Evolutionary conservation across 768 basidiomycete genomes (phyloP), one percentile per base, ranked within the genome.

Genomic region (Lactarius hengduanensis): DNA sequence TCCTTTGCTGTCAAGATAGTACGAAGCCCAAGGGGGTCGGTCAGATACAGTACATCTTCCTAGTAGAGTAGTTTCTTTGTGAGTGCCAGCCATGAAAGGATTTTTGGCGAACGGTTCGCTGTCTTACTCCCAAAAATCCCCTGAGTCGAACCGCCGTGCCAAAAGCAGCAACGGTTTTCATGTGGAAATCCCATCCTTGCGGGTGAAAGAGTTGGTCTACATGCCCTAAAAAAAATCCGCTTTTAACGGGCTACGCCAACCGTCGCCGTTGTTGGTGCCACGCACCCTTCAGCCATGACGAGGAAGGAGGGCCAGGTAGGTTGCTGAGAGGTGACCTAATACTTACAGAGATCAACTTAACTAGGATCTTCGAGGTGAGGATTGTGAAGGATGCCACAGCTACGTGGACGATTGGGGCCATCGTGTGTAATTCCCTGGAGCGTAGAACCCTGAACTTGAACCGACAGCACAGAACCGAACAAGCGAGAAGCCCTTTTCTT

Each of bases 121-220:
- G 38, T 22, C 61, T 15, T 58, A 66, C 68, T 32, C 68, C 68
- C 11, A 67, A 59, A 56, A 67, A 69, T 1, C 65, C 68, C 6
- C 65, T 56, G 10, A 69, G 65, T 10, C 65, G 60, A 38, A 69
- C 68, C 4, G 61, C 65, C 4, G 65, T 69, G 26, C 68, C 68
- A 58, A 53, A 69, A 8, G 18, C 41, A 18, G 28, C 57, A 20
- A 67, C 36, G 2, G 56, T 47, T 55, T 67, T 67, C 57, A 67
- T 40, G 55, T 69, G 68, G n/a, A 69, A 67, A 22, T 69, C 57
- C 65, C 65, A 67, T 4, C 68, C 65, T n/a, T 66, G 67, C 32
- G 68, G 68, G 28, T 62, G 60, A 47, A 62, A 66, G 6, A 69
- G 65, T 62, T 66, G 61, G 57, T 55, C 57, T 30, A 67, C 56